Percentiles rank a stretch among this genome's conserved stretches.
Conservation (phyloP, 2,329 filamentous ascomycete genomes). For the Furcasterigmium furcatum region DNA sequence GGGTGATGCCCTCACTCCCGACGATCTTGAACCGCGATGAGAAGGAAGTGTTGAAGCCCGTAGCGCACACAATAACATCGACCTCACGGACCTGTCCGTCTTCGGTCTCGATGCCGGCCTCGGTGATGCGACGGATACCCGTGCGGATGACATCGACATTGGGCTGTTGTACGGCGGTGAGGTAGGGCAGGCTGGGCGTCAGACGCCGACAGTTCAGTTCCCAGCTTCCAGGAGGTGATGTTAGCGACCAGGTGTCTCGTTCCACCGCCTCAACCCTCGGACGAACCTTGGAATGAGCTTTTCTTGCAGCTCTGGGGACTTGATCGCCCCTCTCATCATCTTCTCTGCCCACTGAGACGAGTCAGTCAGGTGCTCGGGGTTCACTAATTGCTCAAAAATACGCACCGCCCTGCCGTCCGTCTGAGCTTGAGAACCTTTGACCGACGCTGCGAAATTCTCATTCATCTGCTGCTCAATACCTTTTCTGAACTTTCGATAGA, state of each 20-base stretch:
- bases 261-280: too few relatives aligned
- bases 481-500: conserved; percentile 21
- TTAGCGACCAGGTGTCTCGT: too few relatives aligned
- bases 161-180: conserved; percentile 32
- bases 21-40: conserved; percentile 17
- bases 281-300: conserved; percentile 12
- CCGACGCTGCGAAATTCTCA: conserved; percentile 34
- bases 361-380: background rate
- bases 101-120: conserved; percentile 14
- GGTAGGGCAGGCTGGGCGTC: conserved; percentile 34
- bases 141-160: conserved; percentile 34
- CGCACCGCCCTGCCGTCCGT: conserved; percentile 3
- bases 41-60: conserved; percentile 18
- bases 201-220: conserved; percentile 19
- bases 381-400: background rate
- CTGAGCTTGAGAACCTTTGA: conserved; percentile 21
- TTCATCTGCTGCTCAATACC: conserved; percentile 33
- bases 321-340: background rate
- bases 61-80: conserved; percentile 15
- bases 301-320: conserved; percentile 1
- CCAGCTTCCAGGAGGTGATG: conserved; percentile 4
- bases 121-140: conserved; percentile 17
- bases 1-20: conserved; percentile 11
- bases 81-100: background rate
- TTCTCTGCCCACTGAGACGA: background rate